Evolutionary conservation across 2,329 filamentous ascomycete genomes (phyloP), one percentile per base, ranked within the genome.

Genomic region (Raffaelea arxii): DNA sequence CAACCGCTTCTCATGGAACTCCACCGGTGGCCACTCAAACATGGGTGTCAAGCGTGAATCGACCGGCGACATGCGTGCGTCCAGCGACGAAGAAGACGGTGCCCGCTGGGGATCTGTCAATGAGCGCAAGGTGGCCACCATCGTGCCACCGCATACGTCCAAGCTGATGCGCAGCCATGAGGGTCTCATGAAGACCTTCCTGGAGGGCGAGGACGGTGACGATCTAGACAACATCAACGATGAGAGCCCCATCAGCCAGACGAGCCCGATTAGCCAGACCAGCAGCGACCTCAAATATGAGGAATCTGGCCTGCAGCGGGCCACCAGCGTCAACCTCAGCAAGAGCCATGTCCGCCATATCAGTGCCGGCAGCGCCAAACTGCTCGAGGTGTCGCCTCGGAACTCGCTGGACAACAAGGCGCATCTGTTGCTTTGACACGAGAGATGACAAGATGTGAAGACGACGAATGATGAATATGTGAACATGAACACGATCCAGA

Each of bases 311-410:
- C 55, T 72, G 21, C 76, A 80, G 55, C 79, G 83, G 54, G 86
- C 87, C 24, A 81, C 73, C 44, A 91, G 84, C 62, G 70, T 91
- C 48, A 78, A 83, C 50, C 69, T 84, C 43, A 77, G 77, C 48
- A 77, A 72, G 56, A 70, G 74, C 10, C 84, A 90, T 55, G 77
- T 70, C 19, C 75, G 82, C 46, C 83, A 83, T 52, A 80, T 89
- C 57, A 90, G 84, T 57, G 83, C 84, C 39, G 86, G 86, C 43
- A 90, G 84, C 58, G 85, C 85, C 11, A 84, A 79, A 62, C 64
- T 91, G 44, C 66, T 92, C 43, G 80, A 89, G 43, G 71, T 90
- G 41, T 72, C 73, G 19, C 71, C 77, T 21, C 70, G 74, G 23
- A 60, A 62, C 39, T 82, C 77, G 21, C 63, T 65, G 12, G 78